Conservation (phyloP, 1,139 yeast genomes). For the Kurtzmaniella natalensis region DNA sequence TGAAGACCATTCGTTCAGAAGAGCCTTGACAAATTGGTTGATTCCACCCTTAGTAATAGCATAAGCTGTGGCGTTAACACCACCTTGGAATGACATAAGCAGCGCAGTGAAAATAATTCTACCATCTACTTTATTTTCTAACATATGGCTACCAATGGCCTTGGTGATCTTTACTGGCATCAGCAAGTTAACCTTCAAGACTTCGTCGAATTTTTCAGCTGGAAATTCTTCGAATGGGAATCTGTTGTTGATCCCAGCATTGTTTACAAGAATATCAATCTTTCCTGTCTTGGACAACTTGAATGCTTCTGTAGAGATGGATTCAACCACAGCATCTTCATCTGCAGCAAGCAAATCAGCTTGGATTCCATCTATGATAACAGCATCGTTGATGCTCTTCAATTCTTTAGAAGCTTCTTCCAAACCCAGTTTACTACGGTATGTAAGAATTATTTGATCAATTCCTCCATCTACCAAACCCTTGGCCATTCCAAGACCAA, state of each 20-base stretch:
- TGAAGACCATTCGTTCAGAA: slow-evolving; percentile 51
- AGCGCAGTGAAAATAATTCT: slow-evolving; percentile 25
- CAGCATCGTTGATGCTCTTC: slow-evolving; percentile 15
- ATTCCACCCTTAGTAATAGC: slow-evolving; percentile 53
- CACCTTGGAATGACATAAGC: slow-evolving; percentile 40
- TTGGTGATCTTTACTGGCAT: slow-evolving; percentile 44
- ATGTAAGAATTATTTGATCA: slow-evolving; percentile 24
- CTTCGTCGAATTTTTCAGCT: slow-evolving; percentile 38
- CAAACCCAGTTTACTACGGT: slow-evolving; percentile 16
- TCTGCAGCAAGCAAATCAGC: slow-evolving; percentile 17
- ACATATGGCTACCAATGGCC: slow-evolving; percentile 42
- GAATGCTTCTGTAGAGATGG: slow-evolving; percentile 17
- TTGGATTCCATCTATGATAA: slow-evolving; percentile 17
- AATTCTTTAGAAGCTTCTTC: slow-evolving; percentile 16
- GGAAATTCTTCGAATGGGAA: slow-evolving; percentile 32
- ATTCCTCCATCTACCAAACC: slow-evolving; percentile 33
- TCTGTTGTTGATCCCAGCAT: slow-evolving; percentile 49
- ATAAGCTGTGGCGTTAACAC: slow-evolving; percentile 41
- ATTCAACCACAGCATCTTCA: slow-evolving; percentile 13
- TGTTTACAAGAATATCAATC: slow-evolving; percentile 50
- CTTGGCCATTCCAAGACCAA: slow-evolving; percentile 32
- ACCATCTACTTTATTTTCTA: slow-evolving; percentile 17
- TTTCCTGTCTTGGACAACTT: slow-evolving; percentile 25
- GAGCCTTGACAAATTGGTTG: slow-evolving; percentile 41
- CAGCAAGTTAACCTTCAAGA: slow-evolving; percentile 45